phyloP scores from a whole-genome alignment of 2,329 filamentous ascomycete species.

The Epichloe brachyelytri region DNA sequence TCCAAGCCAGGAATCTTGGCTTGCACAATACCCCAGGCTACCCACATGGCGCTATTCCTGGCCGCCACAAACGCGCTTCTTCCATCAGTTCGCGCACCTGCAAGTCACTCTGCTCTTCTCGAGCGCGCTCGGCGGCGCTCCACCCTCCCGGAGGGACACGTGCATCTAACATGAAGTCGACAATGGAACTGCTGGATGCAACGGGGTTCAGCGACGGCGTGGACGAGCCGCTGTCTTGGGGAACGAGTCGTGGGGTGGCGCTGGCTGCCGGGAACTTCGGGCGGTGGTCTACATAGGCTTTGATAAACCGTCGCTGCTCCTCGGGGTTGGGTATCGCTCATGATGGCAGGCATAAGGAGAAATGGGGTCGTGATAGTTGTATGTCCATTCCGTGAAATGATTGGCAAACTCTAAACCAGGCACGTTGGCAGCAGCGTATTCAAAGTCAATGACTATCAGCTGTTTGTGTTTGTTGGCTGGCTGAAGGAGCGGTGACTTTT shows the following conservation, averaged over 20 bases:
- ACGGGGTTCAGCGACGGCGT: slow-evolving; percentile 25
- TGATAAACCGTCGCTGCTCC: slow-evolving; percentile 75
- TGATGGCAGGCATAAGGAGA: slow-evolving; percentile 55
- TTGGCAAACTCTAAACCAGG: slow-evolving; percentile 89
- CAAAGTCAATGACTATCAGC: slow-evolving; percentile 94
- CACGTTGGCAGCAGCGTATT: slow-evolving; percentile 84
- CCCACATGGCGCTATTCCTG: slow-evolving; percentile 81
- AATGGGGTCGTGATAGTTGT: slow-evolving; percentile 78
- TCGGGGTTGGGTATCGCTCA: slow-evolving; percentile 62
- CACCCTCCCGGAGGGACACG: slow-evolving; percentile 42
- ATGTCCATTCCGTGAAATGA: slow-evolving; percentile 96
- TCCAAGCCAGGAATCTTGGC: slow-evolving; percentile 71
- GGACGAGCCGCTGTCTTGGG: slow-evolving; percentile 27
- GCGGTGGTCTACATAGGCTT: slow-evolving; percentile 73
- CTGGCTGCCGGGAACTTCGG: slow-evolving; percentile 48
- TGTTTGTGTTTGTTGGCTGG: slow-evolving; percentile 93
- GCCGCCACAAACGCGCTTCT: slow-evolving; percentile 74
- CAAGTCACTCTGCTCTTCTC: slow-evolving; percentile 51
- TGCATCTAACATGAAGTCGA: slow-evolving; percentile 75
- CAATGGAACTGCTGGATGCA: slow-evolving; percentile 37
- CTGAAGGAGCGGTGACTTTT: slow-evolving; percentile 75
- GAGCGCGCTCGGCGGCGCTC: slow-evolving; percentile 39
- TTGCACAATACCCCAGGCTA: slow-evolving; percentile 93
- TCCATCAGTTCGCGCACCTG: slow-evolving; percentile 59
- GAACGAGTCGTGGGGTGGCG: slow-evolving; percentile 36